phyloP scores from a whole-genome alignment of 345 rosid species.

The Psidium guajava region DNA sequence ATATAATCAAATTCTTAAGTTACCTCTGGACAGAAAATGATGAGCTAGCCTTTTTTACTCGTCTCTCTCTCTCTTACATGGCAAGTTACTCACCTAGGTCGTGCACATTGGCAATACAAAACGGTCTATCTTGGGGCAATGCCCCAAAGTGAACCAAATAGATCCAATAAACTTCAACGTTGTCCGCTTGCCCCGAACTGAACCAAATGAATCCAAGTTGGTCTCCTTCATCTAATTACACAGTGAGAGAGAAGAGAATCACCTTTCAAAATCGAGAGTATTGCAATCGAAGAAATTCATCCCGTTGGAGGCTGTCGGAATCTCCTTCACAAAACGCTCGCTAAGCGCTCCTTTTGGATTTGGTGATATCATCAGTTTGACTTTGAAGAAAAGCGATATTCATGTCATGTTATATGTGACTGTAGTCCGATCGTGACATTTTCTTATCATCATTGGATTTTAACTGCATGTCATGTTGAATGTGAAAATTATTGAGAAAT shows the following conservation, averaged over 20 bases:
- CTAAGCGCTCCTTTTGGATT: background rate
- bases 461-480: background rate
- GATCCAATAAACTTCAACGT: background rate
- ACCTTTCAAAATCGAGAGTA: background rate
- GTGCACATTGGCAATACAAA: background rate
- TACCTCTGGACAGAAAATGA: background rate
- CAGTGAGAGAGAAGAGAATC: background rate
- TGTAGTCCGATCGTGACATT: background rate
- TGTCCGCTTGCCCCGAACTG: background rate
- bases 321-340: background rate
- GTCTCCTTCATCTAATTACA: background rate
- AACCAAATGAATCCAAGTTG: background rate
- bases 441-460: background rate
- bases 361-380: background rate
- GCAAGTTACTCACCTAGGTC: too few species aligned
- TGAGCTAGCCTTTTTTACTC: background rate
- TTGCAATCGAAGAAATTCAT: background rate
- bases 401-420: background rate
- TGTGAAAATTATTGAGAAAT: background rate
- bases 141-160: background rate
- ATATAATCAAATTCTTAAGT: background rate
- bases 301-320: background rate
- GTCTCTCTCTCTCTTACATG: background rate
- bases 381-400: background rate
- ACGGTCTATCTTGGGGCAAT: background rate